Evolutionary conservation across 257 asterid species (phyloP).

Genomic region (Fraxinus excelsior): DNA sequence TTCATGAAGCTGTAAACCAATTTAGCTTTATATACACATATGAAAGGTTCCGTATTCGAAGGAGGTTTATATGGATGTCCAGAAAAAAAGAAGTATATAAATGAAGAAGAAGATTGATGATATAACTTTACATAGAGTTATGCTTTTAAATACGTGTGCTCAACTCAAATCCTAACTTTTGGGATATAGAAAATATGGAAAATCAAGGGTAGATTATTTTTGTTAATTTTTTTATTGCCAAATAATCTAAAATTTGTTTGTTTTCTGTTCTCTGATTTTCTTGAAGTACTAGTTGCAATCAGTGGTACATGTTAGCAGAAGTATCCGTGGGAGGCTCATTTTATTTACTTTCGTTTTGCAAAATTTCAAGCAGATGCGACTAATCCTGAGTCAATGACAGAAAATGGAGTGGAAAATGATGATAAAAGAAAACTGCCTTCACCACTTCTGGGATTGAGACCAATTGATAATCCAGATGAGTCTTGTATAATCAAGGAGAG

Average conservation of each 20-base stretch:
- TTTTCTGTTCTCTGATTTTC: constrained; percentile 21
- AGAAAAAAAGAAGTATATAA: neutral
- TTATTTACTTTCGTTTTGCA: constrained; percentile 8
- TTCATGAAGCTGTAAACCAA: neutral
- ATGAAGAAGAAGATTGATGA: neutral
- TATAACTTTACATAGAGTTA: neutral
- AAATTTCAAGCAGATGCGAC: constrained; percentile 37
- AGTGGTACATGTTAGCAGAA: neutral
- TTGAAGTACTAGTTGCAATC: neutral
- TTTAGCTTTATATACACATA: neutral
- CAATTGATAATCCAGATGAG: constrained; percentile 58
- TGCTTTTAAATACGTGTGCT: neutral
- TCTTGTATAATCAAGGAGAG: constrained; percentile 82
- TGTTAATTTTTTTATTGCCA: neutral
- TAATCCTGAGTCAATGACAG: constrained; percentile 46
- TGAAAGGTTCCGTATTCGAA: neutral
- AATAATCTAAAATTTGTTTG: neutral
- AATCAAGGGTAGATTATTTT: neutral
- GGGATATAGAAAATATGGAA: neutral
- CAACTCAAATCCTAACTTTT: neutral
- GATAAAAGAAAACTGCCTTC: constrained; percentile 55
- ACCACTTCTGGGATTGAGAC: constrained; percentile 49
- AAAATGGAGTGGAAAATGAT: constrained; percentile 39
- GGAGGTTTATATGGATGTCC: neutral
- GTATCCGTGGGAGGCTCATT: constrained; percentile 1